Evolutionary conservation across 2,329 filamentous ascomycete genomes (phyloP).

Genomic region (Leptographium galeiforme): DNA sequence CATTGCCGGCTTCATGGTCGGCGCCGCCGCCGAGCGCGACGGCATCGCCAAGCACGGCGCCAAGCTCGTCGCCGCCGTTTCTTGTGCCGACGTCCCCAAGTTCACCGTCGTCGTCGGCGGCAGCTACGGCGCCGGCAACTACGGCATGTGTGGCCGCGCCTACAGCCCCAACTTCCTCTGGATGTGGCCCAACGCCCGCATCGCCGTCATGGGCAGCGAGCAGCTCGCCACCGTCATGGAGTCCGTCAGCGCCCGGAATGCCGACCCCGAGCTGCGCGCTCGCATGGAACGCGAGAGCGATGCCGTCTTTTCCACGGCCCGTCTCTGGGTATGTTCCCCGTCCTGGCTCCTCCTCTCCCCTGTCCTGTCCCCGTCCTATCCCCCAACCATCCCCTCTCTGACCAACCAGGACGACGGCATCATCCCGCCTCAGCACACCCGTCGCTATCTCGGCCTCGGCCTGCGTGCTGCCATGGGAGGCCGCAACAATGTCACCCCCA

Average conservation of each 20-base stretch:
- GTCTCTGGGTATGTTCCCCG: slow-evolving; percentile 61
- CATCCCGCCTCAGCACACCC: slow-evolving; percentile 64
- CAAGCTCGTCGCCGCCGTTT: slow-evolving; percentile 90
- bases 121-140: slow-evolving; percentile 89
- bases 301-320: slow-evolving; percentile 73
- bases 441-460: slow-evolving; percentile 59
- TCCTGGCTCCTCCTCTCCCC: too few relatives aligned
- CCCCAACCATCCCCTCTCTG: background rate
- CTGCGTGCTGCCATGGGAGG: slow-evolving; percentile 59
- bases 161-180: slow-evolving; percentile 86
- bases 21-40: slow-evolving; percentile 77
- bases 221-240: slow-evolving; percentile 90
- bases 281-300: slow-evolving; percentile 86
- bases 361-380: too few relatives aligned
- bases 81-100: slow-evolving; percentile 88
- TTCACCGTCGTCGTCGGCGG: slow-evolving; percentile 94
- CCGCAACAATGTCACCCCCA: slow-evolving; percentile 44
- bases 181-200: slow-evolving; percentile 96
- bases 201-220: slow-evolving; percentile 91
- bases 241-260: slow-evolving; percentile 64
- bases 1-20: slow-evolving; percentile 97
- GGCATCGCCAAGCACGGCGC: slow-evolving; percentile 97
- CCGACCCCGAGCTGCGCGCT: slow-evolving; percentile 66
- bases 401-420: slow-evolving; percentile 55
- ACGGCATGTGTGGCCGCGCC: slow-evolving; percentile 94